Evolutionary conservation across 106 monocot genomes (phyloP).

Genomic region (Dendrobium officinale): DNA sequence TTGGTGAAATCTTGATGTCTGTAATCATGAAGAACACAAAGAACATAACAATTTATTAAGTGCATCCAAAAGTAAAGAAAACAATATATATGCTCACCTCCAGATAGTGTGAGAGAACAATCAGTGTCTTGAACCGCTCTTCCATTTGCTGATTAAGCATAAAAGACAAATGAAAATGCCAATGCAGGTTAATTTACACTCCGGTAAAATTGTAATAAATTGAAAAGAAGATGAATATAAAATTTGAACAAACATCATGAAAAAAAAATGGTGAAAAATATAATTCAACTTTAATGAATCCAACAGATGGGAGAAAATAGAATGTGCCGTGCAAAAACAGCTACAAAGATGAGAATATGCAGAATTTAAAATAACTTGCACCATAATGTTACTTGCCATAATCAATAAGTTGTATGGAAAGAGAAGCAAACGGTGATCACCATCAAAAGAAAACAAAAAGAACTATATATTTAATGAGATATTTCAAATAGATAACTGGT

Average conservation of each 20-base stretch:
- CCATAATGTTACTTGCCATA: not conserved
- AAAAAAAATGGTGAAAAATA: not conserved
- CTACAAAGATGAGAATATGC: not conserved
- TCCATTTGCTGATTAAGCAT: slow-evolving; percentile 81
- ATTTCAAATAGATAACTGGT: not conserved
- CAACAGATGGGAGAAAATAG: not conserved
- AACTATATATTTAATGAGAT: not conserved
- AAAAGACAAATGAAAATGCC: not conserved
- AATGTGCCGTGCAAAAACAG: not conserved
- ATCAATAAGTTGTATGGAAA: not conserved
- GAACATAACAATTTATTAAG: not conserved
- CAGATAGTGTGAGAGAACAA: slow-evolving; percentile 97
- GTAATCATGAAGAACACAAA: not conserved
- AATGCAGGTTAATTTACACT: not conserved
- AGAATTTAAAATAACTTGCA: not conserved
- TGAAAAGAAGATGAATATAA: not conserved
- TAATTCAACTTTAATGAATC: not conserved
- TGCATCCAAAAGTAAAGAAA: not conserved
- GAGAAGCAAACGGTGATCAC: not conserved
- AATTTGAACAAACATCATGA: not conserved
- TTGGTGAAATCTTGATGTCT: slow-evolving; percentile 92
- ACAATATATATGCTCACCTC: slow-evolving; percentile 43
- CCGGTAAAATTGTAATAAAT: not conserved
- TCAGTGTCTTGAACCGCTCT: slow-evolving; percentile 90
- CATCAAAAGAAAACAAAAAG: not conserved